These are phyloP conservation scores for Thermomyces lanuginosus DNA, from an alignment of 2,329 filamentous ascomycete species.

Conservation along the genomic window DNA sequence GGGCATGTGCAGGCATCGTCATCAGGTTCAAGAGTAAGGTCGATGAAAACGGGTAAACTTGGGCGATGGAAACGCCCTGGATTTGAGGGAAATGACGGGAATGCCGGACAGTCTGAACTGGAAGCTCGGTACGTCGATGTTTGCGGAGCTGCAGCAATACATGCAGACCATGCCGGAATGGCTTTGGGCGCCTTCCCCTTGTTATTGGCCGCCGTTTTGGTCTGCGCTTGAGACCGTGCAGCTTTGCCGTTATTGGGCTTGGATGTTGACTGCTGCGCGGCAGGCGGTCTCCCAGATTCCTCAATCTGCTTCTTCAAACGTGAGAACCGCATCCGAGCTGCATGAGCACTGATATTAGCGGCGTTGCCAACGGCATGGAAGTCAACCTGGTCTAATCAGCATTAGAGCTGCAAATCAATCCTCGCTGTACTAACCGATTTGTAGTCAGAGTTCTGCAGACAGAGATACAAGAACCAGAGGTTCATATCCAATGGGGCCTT, in stretches of 20 bases:
- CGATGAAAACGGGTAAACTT: not conserved
- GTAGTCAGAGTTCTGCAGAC: slow-evolving; percentile 23
- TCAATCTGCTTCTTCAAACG: slow-evolving; percentile 17
- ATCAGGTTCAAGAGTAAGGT: slow-evolving; percentile 1
- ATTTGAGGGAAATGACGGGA: not conserved
- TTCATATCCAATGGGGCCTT: no score
- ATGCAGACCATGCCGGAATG: no score
- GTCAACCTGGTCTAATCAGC: slow-evolving; percentile 18
- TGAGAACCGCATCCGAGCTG: slow-evolving; percentile 25
- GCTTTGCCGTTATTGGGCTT: not conserved
- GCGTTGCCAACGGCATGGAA: slow-evolving; percentile 20
- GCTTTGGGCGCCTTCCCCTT: no score
- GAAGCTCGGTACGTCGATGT: no score
- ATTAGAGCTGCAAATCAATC: slow-evolving; percentile 1
- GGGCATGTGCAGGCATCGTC: slow-evolving; percentile 3
- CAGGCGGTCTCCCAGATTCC: slow-evolving; percentile 3
- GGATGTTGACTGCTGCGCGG: not conserved
- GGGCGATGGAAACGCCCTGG: not conserved
- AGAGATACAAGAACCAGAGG: slow-evolving; percentile 28
- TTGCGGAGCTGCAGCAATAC: no score
- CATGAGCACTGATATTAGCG: slow-evolving; percentile 20
- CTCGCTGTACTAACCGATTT: slow-evolving; percentile 17
- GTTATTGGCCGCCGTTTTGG: no score
- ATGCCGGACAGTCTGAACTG: no score
- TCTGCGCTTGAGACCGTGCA: no score